These are phyloP conservation scores for Epichloe sp. DNA, from an alignment of 2,329 filamentous ascomycete species.

Conservation along the genomic window DNA sequence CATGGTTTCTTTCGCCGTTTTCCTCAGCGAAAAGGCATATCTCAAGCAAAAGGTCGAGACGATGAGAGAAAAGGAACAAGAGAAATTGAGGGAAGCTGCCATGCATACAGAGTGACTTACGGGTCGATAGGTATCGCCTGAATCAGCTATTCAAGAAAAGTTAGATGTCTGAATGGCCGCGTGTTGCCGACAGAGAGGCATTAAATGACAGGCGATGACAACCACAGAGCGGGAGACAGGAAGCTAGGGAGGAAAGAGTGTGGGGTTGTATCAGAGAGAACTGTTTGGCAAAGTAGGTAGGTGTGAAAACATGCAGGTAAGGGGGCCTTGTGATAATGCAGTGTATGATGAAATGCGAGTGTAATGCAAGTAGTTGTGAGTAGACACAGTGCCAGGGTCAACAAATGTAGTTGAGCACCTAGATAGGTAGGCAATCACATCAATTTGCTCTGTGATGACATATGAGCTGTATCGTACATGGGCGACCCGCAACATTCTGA, in stretches of 20 bases:
- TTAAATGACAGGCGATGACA: not conserved
- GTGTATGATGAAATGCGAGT: slow-evolving; percentile 5
- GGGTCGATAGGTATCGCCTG: slow-evolving; percentile 48
- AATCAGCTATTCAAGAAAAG: slow-evolving; percentile 37
- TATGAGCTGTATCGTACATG: not conserved
- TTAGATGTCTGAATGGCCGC: slow-evolving; percentile 24
- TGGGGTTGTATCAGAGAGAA: slow-evolving; percentile 12
- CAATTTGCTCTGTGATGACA: not conserved
- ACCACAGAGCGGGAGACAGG: slow-evolving; percentile 3
- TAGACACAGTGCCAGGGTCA: not conserved
- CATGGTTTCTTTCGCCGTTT: no score
- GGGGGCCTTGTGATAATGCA: slow-evolving; percentile 6
- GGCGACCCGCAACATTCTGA: not conserved
- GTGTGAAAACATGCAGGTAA: slow-evolving; percentile 5
- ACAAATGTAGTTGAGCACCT: not conserved
- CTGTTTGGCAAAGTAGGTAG: slow-evolving; percentile 1
- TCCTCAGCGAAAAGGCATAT: not conserved
- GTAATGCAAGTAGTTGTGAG: not conserved
- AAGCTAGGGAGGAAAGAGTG: slow-evolving; percentile 11
- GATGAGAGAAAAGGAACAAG: slow-evolving; percentile 1
- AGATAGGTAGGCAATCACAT: not conserved
- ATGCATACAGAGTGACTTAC: slow-evolving; percentile 28
- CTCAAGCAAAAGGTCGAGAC: not conserved
- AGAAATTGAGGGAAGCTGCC: not conserved
- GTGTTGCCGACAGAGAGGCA: not conserved